These are phyloP conservation scores for Tetraselmis striata DNA, from an alignment of 139 green algal species.

Conservation along the genomic window DNA sequence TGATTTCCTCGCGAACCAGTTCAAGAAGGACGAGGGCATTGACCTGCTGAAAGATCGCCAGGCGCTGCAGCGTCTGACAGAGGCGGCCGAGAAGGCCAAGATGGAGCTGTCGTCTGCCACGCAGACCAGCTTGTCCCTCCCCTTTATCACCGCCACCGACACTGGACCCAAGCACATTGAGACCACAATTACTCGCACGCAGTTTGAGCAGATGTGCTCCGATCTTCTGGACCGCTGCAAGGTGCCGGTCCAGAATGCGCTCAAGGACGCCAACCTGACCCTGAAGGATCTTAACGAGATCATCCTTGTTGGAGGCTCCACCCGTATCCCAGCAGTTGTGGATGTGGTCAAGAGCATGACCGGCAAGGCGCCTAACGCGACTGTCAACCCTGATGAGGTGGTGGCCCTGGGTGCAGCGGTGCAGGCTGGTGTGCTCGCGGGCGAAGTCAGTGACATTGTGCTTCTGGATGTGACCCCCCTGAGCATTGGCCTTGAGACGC, in stretches of 20 bases:
- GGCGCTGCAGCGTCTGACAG: slow-evolving; percentile 84
- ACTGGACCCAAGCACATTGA: slow-evolving; percentile 99
- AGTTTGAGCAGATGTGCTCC: slow-evolving; percentile 94
- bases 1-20: slow-evolving; percentile 90
- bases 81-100: slow-evolving; percentile 99
- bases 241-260: slow-evolving; percentile 84
- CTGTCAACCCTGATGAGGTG: slow-evolving; percentile 98
- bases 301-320: slow-evolving; percentile 93
- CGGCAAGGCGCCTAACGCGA: slow-evolving; percentile 91
- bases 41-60: slow-evolving; percentile 35
- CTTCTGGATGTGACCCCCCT: slow-evolving; percentile 96
- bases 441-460: slow-evolving; percentile 92
- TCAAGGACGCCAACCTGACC: slow-evolving; percentile 89
- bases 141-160: slow-evolving; percentile 98
- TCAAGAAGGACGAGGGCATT: slow-evolving; percentile 80
- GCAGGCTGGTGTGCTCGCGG: slow-evolving; percentile 78
- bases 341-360: slow-evolving; percentile 86
- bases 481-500: slow-evolving; percentile 92
- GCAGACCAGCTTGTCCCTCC: slow-evolving; percentile 89
- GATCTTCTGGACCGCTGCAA: slow-evolving; percentile 86
- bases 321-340: slow-evolving; percentile 92
- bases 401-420: slow-evolving; percentile 96
- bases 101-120: slow-evolving; percentile 86
- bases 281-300: slow-evolving; percentile 43
- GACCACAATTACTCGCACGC: slow-evolving; percentile 64